These are phyloP conservation scores for Dendrobium chrysotoxum DNA, from an alignment of 106 monocot species.

Conservation along the genomic window DNA sequence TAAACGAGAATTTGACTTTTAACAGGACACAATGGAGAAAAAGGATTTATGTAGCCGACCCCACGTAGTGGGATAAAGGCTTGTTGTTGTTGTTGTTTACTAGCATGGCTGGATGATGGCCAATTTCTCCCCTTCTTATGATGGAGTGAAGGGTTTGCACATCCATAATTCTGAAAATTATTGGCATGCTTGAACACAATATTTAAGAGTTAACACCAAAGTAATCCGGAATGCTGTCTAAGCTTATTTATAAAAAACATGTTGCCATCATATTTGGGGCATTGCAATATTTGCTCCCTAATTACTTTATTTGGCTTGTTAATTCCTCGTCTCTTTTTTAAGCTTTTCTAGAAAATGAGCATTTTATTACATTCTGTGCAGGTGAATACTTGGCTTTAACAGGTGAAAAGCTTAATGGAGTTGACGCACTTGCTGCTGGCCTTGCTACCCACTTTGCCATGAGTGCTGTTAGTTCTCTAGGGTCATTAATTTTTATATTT, in stretches of 20 bases:
- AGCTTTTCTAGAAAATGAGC: neutral
- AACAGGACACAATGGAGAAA: too few relatives aligned
- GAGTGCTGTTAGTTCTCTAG: conserved; percentile 48
- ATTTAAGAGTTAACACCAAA: neutral
- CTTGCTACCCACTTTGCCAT: conserved; percentile 85
- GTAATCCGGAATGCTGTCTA: neutral
- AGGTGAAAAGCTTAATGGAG: conserved; percentile 83
- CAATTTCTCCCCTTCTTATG: neutral
- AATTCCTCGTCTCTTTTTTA: neutral
- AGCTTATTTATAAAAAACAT: neutral
- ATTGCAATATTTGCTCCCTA: neutral
- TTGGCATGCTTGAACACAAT: neutral
- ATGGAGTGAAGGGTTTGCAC: neutral
- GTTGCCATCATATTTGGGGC: neutral
- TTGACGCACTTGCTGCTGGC: conserved; percentile 86
- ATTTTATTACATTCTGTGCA: conserved; percentile 15
- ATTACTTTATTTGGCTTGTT: neutral
- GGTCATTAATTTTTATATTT: neutral
- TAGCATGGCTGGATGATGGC: neutral
- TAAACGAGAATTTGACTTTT: too few relatives aligned
- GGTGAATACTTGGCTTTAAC: conserved; percentile 96
- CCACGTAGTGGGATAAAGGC: too few relatives aligned
- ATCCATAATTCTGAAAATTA: neutral
- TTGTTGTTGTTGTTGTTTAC: too few relatives aligned
- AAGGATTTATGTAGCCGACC: too few relatives aligned